Conservation (phyloP, 1,284 basidiomycete genomes). For the Leccinum fuscescens region DNA sequence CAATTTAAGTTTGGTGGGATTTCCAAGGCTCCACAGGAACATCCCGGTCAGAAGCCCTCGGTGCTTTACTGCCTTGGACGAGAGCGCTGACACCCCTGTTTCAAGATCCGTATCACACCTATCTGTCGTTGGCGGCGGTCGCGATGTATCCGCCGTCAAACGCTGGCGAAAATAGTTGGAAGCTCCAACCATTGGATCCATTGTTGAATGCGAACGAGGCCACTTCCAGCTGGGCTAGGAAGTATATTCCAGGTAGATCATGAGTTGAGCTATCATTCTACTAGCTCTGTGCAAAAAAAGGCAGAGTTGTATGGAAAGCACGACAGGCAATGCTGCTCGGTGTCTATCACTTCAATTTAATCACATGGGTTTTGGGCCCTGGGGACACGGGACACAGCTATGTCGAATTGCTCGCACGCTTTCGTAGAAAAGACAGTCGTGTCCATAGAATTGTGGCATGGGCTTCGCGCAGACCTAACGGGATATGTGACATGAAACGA, state of each 20-base stretch:
- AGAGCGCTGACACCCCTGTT: constrained; percentile 6
- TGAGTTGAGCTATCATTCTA: constrained; percentile 2
- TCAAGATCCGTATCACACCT: constrained; percentile 87
- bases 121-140: constrained; percentile 80
- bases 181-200: constrained; percentile 58
- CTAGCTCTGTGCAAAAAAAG: not conserved
- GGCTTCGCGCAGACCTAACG: not conserved
- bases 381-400: too few species aligned
- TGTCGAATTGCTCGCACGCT: too few species aligned
- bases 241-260: constrained; percentile 40
- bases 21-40: constrained; percentile 74
- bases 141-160: constrained; percentile 57
- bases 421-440: too few species aligned
- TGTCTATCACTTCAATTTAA: too few species aligned
- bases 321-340: not conserved
- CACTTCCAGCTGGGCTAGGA: constrained; percentile 64
- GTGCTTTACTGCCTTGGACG: not conserved
- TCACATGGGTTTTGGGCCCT: too few species aligned
- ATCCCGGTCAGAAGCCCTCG: constrained; percentile 54
- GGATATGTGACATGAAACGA: not conserved
- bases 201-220: constrained; percentile 66
- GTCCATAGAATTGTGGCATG: too few species aligned
- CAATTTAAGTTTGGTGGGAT: constrained; percentile 88
- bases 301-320: not conserved
- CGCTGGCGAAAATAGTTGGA: constrained; percentile 47